These are phyloP conservation scores for Myriosclerotinia curreyana DNA, from an alignment of 2,329 filamentous ascomycete species.

Conservation along the genomic window DNA sequence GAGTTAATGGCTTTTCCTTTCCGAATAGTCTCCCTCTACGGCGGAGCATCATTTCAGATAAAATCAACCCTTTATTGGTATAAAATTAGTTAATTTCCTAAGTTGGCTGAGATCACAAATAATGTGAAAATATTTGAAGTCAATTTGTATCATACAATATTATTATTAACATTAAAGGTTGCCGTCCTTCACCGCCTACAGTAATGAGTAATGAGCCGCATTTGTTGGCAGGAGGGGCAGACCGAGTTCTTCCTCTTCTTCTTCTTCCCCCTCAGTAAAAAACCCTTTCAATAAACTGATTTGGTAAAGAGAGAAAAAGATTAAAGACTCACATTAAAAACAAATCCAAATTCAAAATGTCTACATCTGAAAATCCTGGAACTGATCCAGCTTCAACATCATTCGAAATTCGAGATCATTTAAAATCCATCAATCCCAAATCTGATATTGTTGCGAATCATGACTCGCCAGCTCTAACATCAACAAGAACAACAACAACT, in stretches of 20 bases:
- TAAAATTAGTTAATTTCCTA: too few relatives aligned
- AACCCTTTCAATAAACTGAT: background rate
- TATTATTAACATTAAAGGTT: too few relatives aligned
- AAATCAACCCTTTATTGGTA: too few relatives aligned
- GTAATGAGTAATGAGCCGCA: constrained; percentile 13
- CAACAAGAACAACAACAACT: too few relatives aligned
- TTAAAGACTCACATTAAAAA: background rate
- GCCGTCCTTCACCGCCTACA: constrained; percentile 2
- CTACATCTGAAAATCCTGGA: constrained; percentile 31
- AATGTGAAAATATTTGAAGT: too few relatives aligned
- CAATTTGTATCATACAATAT: too few relatives aligned
- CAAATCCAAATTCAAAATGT: constrained; percentile 14
- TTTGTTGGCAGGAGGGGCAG: constrained; percentile 21
- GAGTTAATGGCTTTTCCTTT: too few relatives aligned
- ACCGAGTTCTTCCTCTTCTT: constrained; percentile 14
- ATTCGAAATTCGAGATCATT: constrained; percentile 24
- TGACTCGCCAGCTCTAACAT: constrained; percentile 32
- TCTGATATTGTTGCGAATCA: constrained; percentile 33
- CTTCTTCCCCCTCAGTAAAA: constrained; percentile 3
- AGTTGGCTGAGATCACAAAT: too few relatives aligned
- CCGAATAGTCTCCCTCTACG: too few relatives aligned
- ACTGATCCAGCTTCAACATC: constrained; percentile 25
- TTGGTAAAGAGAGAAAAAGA: constrained; percentile 7
- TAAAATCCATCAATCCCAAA: constrained; percentile 23
- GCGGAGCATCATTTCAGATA: too few relatives aligned